Base-by-base conservation (phyloP, 2,329 filamentous ascomycete species). In the Fusarium sp. region DNA sequence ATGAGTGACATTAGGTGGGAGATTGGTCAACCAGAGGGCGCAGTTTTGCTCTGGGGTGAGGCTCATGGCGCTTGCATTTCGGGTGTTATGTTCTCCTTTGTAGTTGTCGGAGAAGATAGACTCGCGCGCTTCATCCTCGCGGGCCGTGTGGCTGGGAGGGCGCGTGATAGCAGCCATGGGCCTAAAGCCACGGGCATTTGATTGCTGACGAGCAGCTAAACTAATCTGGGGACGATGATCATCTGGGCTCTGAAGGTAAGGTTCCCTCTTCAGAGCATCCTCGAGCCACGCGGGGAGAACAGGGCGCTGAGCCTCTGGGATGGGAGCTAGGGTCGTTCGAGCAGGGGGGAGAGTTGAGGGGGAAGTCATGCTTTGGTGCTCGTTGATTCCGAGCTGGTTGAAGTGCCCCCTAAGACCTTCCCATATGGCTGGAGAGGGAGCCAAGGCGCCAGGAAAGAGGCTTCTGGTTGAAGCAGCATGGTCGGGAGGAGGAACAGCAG, bases 21-120 rank as follows among this genome's bases (percentile, higher is more conserved):
- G 81, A 54, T 86, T 85, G 4, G 84, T 86, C 31, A 90, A 70
- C 84, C 86, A 89, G 2, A 89, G 79, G 1, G 86, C 82, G 36
- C 86, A 87, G 76, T 88, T 89, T 36, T 82, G 58, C 15, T 79
- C 77, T 1, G 77, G 60, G 0, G 66, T 13, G 9, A 83, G 77
- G 29, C 78, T 58, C 17, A 79, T 73, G 5, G 76, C 76, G 58
- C 81, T 82, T 42, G 81, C 81, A 54, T 83, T 83, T 20, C 71
- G 75, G 8, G 75, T 67, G 10, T 75, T 81, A 50, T 82, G 81
- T 65, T 81, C 80, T 17, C 81, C 81, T 49, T 77, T 78, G 59
- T 83, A 83, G 49, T 77, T 79, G n/a, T 57, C 44, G 0, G 81
- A 83, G 72, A 83, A 77, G 25, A 62, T 33, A 14, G 60, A 27